phyloP scores from a whole-genome alignment of 257 asterid genomes.

The Solanum pennellii region DNA sequence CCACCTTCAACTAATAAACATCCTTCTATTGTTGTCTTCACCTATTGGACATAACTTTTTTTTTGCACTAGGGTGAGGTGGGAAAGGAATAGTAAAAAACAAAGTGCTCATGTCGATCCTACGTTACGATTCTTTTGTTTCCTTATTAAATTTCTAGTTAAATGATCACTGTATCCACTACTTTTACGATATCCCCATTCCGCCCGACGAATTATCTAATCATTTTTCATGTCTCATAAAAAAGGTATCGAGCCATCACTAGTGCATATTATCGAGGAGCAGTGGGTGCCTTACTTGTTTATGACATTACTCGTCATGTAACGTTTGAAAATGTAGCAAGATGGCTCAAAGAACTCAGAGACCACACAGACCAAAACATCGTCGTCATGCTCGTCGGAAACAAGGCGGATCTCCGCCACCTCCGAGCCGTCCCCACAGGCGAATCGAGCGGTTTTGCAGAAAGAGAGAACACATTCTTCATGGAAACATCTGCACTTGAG shows the following conservation, averaged over 20 bases:
- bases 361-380: constrained; percentile 70
- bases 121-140: neutral
- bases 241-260: constrained; percentile 87
- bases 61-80: neutral
- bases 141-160: neutral
- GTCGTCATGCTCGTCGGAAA: constrained; percentile 82
- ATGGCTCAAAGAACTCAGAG: constrained; percentile 80
- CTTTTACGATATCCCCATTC: neutral
- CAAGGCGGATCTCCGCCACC: constrained; percentile 79
- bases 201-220: neutral
- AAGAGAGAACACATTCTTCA: constrained; percentile 54
- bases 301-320: constrained; percentile 69
- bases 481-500: constrained; percentile 81
- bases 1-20: neutral
- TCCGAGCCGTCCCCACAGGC: constrained; percentile 46
- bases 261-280: constrained; percentile 89
- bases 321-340: constrained; percentile 67
- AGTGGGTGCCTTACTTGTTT: constrained; percentile 66
- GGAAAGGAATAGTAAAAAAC: neutral
- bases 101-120: neutral
- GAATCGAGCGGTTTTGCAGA: constrained; percentile 59
- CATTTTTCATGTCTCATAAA: neutral
- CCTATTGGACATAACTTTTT: neutral
- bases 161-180: neutral
- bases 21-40: neutral